Evolutionary conservation across 179 eudicot genomes (phyloP).

Genomic region (Patellifolia procumbens): DNA sequence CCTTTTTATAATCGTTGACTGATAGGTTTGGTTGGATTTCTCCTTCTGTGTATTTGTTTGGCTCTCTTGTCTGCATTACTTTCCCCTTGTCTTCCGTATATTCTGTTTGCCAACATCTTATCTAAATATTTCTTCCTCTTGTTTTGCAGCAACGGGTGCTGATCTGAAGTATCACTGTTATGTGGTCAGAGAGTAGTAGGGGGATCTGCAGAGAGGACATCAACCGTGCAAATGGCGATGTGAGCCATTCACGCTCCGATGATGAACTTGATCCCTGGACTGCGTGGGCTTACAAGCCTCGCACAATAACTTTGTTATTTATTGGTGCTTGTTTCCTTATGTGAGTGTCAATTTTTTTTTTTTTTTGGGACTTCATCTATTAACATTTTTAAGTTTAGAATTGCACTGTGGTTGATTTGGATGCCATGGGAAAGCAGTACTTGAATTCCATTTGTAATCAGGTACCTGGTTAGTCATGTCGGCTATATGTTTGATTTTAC

Average conservation of each 20-base stretch:
- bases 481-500: not conserved
- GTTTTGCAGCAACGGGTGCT: slow-evolving; percentile 21
- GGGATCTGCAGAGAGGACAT: slow-evolving; percentile 37
- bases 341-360: slow-evolving; percentile 50
- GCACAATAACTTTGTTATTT: slow-evolving; percentile 75
- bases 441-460: not conserved
- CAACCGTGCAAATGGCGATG: slow-evolving; percentile 52
- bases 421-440: not conserved
- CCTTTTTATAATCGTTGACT: no score
- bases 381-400: not conserved
- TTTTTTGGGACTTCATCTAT: not conserved
- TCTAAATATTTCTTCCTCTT: no score
- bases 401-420: not conserved
- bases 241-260: slow-evolving; percentile 39
- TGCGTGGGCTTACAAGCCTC: slow-evolving; percentile 98
- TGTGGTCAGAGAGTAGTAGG: slow-evolving; percentile 58
- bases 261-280: slow-evolving; percentile 99
- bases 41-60: no score
- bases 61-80: no score
- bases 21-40: no score
- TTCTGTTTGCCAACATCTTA: no score
- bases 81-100: no score
- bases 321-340: slow-evolving; percentile 90
- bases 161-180: slow-evolving; percentile 24
- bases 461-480: not conserved